These are phyloP conservation scores for Malus orientalis DNA, from an alignment of 306 rosid species.

Conservation along the genomic window DNA sequence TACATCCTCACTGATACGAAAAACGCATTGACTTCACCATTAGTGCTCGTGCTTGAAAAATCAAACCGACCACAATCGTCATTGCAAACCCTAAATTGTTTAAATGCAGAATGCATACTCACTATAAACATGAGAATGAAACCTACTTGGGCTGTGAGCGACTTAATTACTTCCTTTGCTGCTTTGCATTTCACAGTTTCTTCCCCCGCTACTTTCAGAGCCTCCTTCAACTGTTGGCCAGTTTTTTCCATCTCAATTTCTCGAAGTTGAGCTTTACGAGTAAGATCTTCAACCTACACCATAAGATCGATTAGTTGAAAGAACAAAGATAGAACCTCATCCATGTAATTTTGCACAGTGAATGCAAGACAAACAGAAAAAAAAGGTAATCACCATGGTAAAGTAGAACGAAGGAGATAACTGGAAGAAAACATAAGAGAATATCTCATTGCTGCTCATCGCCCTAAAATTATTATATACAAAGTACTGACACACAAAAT, in stretches of 20 bases:
- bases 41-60: not conserved
- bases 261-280: constrained; percentile 68
- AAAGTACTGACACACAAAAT: no score
- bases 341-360: not conserved
- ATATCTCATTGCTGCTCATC: not conserved
- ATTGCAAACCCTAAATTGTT: not conserved
- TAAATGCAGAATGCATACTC: not conserved
- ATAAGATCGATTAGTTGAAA: no score
- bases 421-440: not conserved
- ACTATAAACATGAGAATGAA: not conserved
- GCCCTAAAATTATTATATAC: not conserved
- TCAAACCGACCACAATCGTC: not conserved
- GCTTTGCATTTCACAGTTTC: constrained; percentile 77
- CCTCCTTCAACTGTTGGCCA: constrained; percentile 74
- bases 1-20: not conserved
- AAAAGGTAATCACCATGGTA: not conserved
- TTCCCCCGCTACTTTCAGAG: constrained; percentile 68
- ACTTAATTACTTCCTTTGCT: constrained; percentile 88
- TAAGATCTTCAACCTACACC: constrained; percentile 69
- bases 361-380: not conserved
- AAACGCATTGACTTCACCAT: not conserved
- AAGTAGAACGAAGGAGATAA: no score
- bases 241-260: constrained; percentile 73
- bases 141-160: constrained; percentile 80
- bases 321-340: no score